A percentile compares a stretch with the other conserved stretches of the same genome.
Evolutionary conservation across 805 yeast species (phyloP).

Genomic region (Wickerhamomyces bovis): DNA sequence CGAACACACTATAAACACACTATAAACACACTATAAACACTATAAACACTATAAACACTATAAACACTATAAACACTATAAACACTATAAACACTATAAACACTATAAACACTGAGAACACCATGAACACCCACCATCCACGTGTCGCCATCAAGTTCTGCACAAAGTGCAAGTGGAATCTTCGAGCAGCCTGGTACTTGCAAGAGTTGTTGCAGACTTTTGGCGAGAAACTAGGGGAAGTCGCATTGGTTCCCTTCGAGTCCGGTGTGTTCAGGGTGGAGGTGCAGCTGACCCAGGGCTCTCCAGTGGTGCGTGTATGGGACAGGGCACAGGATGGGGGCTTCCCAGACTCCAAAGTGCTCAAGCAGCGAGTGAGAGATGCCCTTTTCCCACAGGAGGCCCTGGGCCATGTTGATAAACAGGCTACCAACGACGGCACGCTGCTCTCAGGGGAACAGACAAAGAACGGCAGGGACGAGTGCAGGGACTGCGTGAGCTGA

Average conservation of each 20-base stretch:
- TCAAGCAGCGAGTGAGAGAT: conserved; percentile 64
- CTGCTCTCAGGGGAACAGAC: conserved; percentile 6
- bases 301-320: conserved; percentile 41
- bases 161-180: conserved; percentile 81
- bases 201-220: conserved; percentile 86
- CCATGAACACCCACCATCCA: conserved; percentile 48
- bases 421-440: conserved; percentile 14
- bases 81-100: too few species aligned
- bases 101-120: background rate
- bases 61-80: too few species aligned
- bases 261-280: conserved; percentile 58
- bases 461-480: conserved; percentile 3
- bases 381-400: conserved; percentile 44
- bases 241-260: conserved; percentile 41
- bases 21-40: too few species aligned
- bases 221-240: conserved; percentile 48
- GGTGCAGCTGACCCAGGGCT: conserved; percentile 33
- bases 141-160: conserved; percentile 68
- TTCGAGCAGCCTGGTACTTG: conserved; percentile 81
- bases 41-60: too few species aligned
- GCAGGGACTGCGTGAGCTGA: conserved; percentile 14
- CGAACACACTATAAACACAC: too few species aligned
- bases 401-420: conserved; percentile 61
- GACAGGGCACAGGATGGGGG: conserved; percentile 61
- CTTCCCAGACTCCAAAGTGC: conserved; percentile 79